Base-by-base conservation (phyloP, 2,329 filamentous ascomycete genomes). In the Pseudogymnoascus sp. region DNA sequence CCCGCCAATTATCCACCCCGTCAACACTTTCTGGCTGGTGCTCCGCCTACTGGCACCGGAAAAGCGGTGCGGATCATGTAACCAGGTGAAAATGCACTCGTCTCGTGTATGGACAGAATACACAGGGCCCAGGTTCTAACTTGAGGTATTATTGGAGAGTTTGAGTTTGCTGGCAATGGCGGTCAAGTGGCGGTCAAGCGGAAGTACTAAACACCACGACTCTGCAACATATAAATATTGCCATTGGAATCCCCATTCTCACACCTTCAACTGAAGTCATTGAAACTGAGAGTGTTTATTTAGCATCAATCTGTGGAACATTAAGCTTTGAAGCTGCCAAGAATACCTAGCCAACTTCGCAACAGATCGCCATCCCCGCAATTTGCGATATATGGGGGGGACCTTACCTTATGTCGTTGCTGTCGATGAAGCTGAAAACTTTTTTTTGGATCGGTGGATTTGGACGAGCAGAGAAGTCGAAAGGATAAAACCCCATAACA, bases 261-360 rank as follows among this genome's bases (percentile, higher is more conserved):
- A 56, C 19, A 16, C 46, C 4, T 2, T 56, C n/a, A 19, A 31
- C n/a, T 56, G 26, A 56, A 56, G 46, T 56, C 26, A 56, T 56
- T 50, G 26, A 56, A 31, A 31, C 24, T 56, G 26, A 56, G 43
- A 16, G 46, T 31, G 46, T 33, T 19, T 56, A 31, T 56, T 56
- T 56, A 31, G 26, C 26, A 31, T 31, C 46, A 56, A 56, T 56
- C 12, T 56, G 46, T 56, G n/a, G 10, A 33, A 56, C 5, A 56
- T 56, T 56, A 56, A 56, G 46, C 46, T 56, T 56, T 56, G 46
- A 56, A 56, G 46, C 46, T 53, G 46, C 26, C 46, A 56, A 56
- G 46, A 56, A 56, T 56, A 56, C 46, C 46, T 31, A 56, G 46
- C 46, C 46, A 56, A 31, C 46, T 56, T 56, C n/a, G 46, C 46